These are phyloP conservation scores for Testicularia cyperi DNA, from an alignment of 1,284 basidiomycete species.

Conservation along the genomic window DNA sequence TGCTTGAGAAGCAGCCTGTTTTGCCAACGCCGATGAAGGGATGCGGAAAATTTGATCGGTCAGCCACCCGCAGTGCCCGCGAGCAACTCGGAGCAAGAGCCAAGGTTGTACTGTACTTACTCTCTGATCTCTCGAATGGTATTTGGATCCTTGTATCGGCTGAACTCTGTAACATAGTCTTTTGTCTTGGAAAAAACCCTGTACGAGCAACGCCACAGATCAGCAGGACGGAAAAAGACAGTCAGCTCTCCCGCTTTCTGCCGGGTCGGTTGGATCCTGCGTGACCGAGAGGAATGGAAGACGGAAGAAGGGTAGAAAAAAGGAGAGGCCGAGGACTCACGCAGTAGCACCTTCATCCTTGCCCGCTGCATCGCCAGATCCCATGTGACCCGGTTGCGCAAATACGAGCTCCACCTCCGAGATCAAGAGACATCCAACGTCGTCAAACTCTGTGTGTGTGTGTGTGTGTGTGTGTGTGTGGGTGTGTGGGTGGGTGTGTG, in stretches of 20 bases:
- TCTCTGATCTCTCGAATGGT: slow-evolving; percentile 83
- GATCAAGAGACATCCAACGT: slow-evolving; percentile 82
- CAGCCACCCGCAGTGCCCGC: too few species aligned
- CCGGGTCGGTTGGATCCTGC: too few species aligned
- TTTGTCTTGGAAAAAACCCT: slow-evolving; percentile 90
- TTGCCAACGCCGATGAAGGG: background rate
- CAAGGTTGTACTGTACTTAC: too few species aligned
- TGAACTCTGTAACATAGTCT: slow-evolving; percentile 86
- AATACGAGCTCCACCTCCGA: slow-evolving; percentile 87
- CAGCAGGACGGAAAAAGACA: too few species aligned
- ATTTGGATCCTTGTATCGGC: slow-evolving; percentile 83
- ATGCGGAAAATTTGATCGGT: too few species aligned
- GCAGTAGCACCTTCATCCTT: slow-evolving; percentile 78
- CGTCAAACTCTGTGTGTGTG: slow-evolving; percentile 73
- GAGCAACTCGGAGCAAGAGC: too few species aligned
- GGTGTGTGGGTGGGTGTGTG: too few species aligned
- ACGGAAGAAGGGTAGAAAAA: too few species aligned
- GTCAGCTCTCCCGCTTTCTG: too few species aligned
- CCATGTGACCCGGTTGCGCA: slow-evolving; percentile 70
- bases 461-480: too few species aligned
- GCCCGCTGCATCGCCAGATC: slow-evolving; percentile 64
- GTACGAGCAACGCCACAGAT: background rate
- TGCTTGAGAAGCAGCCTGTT: slow-evolving; percentile 38
- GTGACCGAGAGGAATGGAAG: too few species aligned
- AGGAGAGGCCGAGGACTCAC: slow-evolving; percentile 7